Percentiles rank a stretch among this genome's conserved stretches.
These are phyloP conservation scores for Hermanozyma aechmeae DNA, from an alignment of 805 yeast genomes.

Conservation along the genomic window DNA sequence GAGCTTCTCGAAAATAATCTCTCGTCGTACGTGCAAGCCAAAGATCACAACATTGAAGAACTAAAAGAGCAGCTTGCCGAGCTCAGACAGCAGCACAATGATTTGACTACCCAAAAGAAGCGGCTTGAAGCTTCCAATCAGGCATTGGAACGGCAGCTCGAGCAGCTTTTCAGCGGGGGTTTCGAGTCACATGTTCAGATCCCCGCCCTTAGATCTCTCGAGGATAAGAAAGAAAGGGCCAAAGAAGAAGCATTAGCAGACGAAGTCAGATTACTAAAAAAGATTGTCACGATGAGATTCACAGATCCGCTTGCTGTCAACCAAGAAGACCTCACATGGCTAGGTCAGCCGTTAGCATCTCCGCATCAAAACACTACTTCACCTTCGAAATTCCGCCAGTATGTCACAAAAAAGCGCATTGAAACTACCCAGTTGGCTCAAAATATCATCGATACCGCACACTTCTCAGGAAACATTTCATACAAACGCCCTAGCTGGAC, in stretches of 20 bases:
- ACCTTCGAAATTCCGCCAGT: too few species aligned
- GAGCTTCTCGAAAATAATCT: conserved; percentile 37
- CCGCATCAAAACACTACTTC: too few species aligned
- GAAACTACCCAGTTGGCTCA: too few species aligned
- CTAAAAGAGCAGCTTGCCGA: conserved; percentile 5
- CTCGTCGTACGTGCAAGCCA: conserved; percentile 19
- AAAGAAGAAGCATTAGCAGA: conserved; percentile 30
- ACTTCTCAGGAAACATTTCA: too few species aligned
- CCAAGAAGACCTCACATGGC: too few species aligned
- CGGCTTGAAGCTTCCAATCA: not conserved
- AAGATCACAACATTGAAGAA: conserved; percentile 12
- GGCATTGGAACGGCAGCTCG: not conserved
- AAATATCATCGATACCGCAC: too few species aligned
- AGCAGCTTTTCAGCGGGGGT: conserved; percentile 11
- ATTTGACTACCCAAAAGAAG: conserved; percentile 13
- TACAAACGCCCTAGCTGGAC: too few species aligned
- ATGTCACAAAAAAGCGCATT: too few species aligned
- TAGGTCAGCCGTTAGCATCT: too few species aligned
- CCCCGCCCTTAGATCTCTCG: conserved; percentile 19
- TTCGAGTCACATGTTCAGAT: conserved; percentile 5
- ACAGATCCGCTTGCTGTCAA: too few species aligned
- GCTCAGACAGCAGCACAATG: conserved; percentile 4
- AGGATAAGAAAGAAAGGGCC: conserved; percentile 22
- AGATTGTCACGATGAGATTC: too few species aligned
- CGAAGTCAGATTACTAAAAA: conserved; percentile 35